Conservation (phyloP, 352 stramenopile genomes). For the Pythium monospermum region DNA sequence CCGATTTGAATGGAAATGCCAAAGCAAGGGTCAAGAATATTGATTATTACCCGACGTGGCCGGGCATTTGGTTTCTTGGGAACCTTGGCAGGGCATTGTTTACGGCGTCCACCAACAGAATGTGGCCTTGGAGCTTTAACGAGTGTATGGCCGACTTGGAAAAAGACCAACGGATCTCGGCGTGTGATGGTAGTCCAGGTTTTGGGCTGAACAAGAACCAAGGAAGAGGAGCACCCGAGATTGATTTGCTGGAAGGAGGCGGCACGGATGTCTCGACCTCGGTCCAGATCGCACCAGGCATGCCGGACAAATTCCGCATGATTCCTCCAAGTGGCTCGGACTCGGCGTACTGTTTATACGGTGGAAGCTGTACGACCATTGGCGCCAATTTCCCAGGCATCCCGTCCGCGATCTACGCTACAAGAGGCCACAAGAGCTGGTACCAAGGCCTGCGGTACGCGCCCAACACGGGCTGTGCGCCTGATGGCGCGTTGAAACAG, state of each 20-base stretch:
- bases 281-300: conserved; percentile 73
- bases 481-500: conserved; percentile 2
- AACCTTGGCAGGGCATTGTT: conserved; percentile 95
- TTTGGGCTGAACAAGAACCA: conserved; percentile 87
- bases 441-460: conserved; percentile 48
- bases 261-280: conserved; percentile 79
- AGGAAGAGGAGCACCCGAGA: conserved; percentile 43
- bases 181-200: conserved; percentile 88
- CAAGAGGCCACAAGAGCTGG: conserved; percentile 45
- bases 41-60: conserved; percentile 85
- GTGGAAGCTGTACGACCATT: conserved; percentile 23
- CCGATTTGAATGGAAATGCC: conserved; percentile 39
- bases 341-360: conserved; percentile 47
- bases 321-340: no score
- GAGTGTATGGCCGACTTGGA: conserved; percentile 56
- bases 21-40: conserved; percentile 28
- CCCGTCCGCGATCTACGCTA: conserved; percentile 27
- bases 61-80: conserved; percentile 93
- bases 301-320: conserved; percentile 43
- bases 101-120: conserved; percentile 85
- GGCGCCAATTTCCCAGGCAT: conserved; percentile 35
- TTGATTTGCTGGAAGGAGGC: conserved; percentile 91
- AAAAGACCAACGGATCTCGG: conserved; percentile 48
- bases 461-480: conserved; percentile 40
- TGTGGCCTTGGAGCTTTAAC: conserved; percentile 95